Evolutionary conservation across 2,329 filamentous ascomycete genomes (phyloP), one percentile per base, ranked within the genome.

Genomic region (Fusarium tanahbumbuense): DNA sequence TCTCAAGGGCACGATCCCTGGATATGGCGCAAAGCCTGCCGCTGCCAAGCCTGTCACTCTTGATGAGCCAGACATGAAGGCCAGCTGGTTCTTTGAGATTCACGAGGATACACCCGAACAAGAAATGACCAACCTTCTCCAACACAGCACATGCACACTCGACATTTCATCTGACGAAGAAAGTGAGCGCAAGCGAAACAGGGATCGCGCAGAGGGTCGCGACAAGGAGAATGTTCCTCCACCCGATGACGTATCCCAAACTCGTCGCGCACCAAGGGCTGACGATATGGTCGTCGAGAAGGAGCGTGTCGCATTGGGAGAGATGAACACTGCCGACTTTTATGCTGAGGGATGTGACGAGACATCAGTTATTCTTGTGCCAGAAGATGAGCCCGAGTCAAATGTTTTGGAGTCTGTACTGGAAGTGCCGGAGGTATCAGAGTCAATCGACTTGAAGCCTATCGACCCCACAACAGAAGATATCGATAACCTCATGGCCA

Each of bases 211-310:
- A 32, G 87, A 92, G 71, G 86, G 88, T 47, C 85, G 89, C 32
- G 92, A 93, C 76, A 99, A 99, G 84, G 95, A 99, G 83, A 99
- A 99, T 77, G 89, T 97, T 20, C 92, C 95, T 7, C 95, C 95
- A 3, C 78, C 82, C 5, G 87, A 88, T 58, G 89, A 92, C 47
- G 79, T 91, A 41, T 88, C 87, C 28, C 86, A 91, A 75, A 89
- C 78, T 25, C 77, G 80, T n/a, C 71, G 77, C 11, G 70, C 72
- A 23, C 69, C 76, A 15, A 75, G 73, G 13, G 73, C 76, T 4
- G 86, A 89, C 52, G 83, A 85, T 61, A 90, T 90, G 84, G 77
- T 87, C 20, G 83, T 91, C 25, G 89, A 92, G 74, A 87, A 90
- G 78, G 82, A 88, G 74, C 87, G 92, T 25, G 82, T 85, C 8